These are phyloP conservation scores for Suillus subaureus DNA, from an alignment of 768 basidiomycete genomes.

Conservation along the genomic window DNA sequence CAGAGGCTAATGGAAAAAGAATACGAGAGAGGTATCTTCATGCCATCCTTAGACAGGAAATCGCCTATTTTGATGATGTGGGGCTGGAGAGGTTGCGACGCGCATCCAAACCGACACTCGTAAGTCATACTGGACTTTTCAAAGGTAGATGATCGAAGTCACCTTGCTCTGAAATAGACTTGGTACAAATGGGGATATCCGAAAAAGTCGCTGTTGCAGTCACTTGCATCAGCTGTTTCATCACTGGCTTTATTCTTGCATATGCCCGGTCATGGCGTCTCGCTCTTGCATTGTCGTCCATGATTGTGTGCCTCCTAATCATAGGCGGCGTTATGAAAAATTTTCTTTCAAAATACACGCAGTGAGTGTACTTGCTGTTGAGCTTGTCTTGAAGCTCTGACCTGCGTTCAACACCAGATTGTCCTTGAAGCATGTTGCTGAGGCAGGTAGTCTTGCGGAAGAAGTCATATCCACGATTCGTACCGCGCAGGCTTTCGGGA, in stretches of 20 bases:
- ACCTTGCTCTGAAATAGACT: constrained; percentile 19
- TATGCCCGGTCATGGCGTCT: constrained; percentile 46
- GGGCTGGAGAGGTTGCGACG: constrained; percentile 62
- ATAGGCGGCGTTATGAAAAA: constrained; percentile 43
- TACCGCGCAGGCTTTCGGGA: constrained; percentile 59
- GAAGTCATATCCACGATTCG: constrained; percentile 60
- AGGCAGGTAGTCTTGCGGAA: constrained; percentile 59
- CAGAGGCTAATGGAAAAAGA: constrained; percentile 51
- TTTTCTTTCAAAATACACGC: constrained; percentile 35
- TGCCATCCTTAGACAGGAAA: constrained; percentile 51
- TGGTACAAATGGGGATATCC: constrained; percentile 56
- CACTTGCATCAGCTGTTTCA: constrained; percentile 44
- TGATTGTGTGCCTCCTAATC: constrained; percentile 52
- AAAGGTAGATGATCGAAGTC: background rate
- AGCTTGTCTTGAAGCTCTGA: background rate
- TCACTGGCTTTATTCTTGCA: constrained; percentile 49
- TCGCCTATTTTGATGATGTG: constrained; percentile 47
- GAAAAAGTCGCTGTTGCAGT: constrained; percentile 50
- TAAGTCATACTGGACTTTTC: background rate
- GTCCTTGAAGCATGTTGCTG: constrained; percentile 45
- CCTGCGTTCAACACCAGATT: constrained; percentile 18
- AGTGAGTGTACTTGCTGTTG: constrained; percentile 10
- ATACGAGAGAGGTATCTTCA: constrained; percentile 52
- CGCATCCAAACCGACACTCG: constrained; percentile 39
- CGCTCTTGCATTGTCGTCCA: constrained; percentile 49